Percentiles rank a stretch among this genome's conserved stretches.
Conservation (phyloP, 2,329 filamentous ascomycete species). For the Cladosporium velox region DNA sequence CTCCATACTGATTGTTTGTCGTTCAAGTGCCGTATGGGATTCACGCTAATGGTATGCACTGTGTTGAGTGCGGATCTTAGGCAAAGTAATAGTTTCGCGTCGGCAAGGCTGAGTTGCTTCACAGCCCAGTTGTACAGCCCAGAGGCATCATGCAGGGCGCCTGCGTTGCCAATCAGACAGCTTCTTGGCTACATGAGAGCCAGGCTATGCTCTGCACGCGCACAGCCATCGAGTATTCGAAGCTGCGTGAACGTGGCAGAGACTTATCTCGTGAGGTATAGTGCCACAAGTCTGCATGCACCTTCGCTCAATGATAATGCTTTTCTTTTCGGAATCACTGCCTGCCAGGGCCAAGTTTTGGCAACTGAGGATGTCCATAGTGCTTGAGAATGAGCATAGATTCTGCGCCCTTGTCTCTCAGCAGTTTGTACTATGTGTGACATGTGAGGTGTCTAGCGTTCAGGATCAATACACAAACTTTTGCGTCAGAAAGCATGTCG, state of each 20-base stretch:
- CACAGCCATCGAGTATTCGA: not conserved
- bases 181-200: not conserved
- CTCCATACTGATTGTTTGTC: not conserved
- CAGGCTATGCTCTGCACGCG: not conserved
- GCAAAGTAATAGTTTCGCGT: not conserved
- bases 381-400: too few species aligned
- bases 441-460: too few species aligned
- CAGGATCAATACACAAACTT: too few species aligned
- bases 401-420: too few species aligned
- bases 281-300: too few species aligned
- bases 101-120: slow-evolving; percentile 3
- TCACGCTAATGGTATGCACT: not conserved
- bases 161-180: not conserved
- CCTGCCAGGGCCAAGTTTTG: too few species aligned
- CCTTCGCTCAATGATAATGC: too few species aligned
- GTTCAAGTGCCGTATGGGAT: not conserved
- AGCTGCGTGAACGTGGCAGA: too few species aligned
- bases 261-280: not conserved
- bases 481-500: too few species aligned
- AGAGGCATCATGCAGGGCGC: not conserved
- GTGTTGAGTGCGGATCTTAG: not conserved
- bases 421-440: too few species aligned
- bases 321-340: too few species aligned
- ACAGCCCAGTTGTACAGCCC: not conserved
- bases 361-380: too few species aligned